Conservation (phyloP, 176 grass and related monocot species). For the Thinopyrum elongatum region DNA sequence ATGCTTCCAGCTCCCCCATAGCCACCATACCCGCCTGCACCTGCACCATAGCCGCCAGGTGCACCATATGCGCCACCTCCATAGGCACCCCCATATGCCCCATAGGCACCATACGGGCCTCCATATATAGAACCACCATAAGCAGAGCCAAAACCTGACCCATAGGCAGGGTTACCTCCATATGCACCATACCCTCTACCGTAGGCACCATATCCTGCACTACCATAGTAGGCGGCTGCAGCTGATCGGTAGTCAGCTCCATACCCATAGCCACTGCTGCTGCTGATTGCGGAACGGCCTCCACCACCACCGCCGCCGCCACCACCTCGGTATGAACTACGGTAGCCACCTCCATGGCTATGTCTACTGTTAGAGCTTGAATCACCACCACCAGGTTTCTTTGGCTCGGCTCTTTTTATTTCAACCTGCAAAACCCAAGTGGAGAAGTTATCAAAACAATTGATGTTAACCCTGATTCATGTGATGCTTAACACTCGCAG, state of each 20-base stretch:
- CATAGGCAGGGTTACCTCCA: constrained; percentile 47
- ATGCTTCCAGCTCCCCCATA: constrained; percentile 52
- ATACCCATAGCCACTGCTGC: constrained; percentile 43
- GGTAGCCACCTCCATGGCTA: constrained; percentile 38
- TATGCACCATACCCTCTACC: constrained; percentile 63
- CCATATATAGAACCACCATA: constrained; percentile 85
- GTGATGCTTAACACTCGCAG: neutral
- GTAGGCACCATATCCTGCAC: constrained; percentile 60
- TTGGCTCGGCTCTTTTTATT: constrained; percentile 98
- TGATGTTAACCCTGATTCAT: neutral
- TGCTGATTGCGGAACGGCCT: constrained; percentile 32
- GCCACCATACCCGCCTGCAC: constrained; percentile 53
- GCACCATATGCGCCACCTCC: constrained; percentile 50
- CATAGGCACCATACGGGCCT: constrained; percentile 49
- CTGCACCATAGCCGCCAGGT: constrained; percentile 48
- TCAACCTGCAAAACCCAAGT: constrained; percentile 67
- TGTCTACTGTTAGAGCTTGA: constrained; percentile 50
- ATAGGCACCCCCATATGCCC: constrained; percentile 47
- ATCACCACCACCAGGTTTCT: constrained; percentile 73
- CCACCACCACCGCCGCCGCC: constrained; percentile 22
- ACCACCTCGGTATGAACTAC: constrained; percentile 50
- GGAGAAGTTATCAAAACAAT: neutral
- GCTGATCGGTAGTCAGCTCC: constrained; percentile 41
- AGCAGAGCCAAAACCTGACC: constrained; percentile 54
- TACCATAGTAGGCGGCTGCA: constrained; percentile 57